Evolutionary conservation across 2,329 filamentous ascomycete species (phyloP).

Genomic region (Trichoderma sp.): DNA sequence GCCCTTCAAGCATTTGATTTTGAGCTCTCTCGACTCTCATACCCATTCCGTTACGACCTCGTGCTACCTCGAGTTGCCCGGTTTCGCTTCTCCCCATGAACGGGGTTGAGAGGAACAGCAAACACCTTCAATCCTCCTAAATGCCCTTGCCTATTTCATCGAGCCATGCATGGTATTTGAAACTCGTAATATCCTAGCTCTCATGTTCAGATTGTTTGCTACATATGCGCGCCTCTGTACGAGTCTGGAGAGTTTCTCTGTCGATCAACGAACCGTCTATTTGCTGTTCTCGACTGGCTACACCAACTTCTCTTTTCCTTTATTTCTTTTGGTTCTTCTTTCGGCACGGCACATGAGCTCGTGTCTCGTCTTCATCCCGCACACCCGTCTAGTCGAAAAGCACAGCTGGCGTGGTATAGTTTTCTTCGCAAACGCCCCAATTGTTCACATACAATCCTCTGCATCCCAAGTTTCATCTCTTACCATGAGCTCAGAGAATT

Average conservation of each 20-base stretch:
- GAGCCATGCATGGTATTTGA: background rate
- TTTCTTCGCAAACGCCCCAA: background rate
- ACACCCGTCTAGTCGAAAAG: background rate
- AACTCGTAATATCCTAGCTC: background rate
- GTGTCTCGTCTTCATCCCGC: background rate
- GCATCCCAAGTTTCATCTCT: background rate
- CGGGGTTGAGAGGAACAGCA: background rate
- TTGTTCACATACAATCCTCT: background rate
- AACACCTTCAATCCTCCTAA: background rate
- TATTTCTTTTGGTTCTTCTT: background rate
- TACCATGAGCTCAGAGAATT: background rate
- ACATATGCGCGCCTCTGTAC: background rate
- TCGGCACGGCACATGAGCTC: background rate
- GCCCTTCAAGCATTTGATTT: background rate
- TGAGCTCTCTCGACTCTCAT: background rate
- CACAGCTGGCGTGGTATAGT: background rate
- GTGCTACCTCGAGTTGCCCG: background rate
- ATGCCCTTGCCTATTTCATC: background rate
- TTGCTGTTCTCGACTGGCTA: background rate
- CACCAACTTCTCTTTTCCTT: background rate
- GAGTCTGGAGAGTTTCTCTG: background rate
- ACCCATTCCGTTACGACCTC: background rate
- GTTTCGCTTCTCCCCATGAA: background rate
- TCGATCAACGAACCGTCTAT: background rate
- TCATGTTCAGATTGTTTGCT: background rate